Base-by-base conservation (phyloP, 2,329 filamentous ascomycete species). In the Drechslerella coelobrocha region DNA sequence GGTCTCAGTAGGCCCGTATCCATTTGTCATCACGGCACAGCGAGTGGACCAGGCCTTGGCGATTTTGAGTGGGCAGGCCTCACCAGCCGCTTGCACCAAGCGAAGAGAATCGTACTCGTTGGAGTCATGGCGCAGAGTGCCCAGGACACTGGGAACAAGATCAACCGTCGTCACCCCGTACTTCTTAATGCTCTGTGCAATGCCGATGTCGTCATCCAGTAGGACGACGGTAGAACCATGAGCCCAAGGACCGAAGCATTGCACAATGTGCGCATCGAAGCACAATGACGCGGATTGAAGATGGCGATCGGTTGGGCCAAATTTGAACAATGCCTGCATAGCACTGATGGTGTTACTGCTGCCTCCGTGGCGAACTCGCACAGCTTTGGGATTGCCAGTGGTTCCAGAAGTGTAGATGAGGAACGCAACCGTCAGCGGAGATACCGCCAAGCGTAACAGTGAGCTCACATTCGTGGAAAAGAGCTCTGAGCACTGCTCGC, bases 1-100 rank as follows among this genome's bases (percentile, higher is more conserved):
- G 9, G 43, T 23, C 43, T 48, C 43, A 48, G 43, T 48, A 23
- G 43, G 43, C n/a, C 43, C 43, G 21, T 48, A 48, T 17, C n/a
- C 43, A 23, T 48, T 48, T 37, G 31, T 37, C 31, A 37, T 37
- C n/a, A n/a, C n/a, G 14, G 31, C 14, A 37, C 14, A 37, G 31
- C 31, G 31, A 14, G 31, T 37, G 31, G 31, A 37, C 31, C 31
- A 37, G 31, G 14, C 31, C 31, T 37, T 37, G 31, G 31, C 31
- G 31, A 37, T 14, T 37, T 37, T 37, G 31, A 37, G 31, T 37
- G 31, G 31, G 31, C 31, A 37, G 31, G 31, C 31, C 31, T 37
- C 31, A 8, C 31, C 31, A 37, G 14, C 14, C 31, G 31, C 14
- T 37, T 37, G 31, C 31, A 37, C 31, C 7, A 8, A 37, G 31